Percentiles rank a stretch among this genome's conserved stretches.
phyloP scores from a whole-genome alignment of 2,329 filamentous ascomycete species.

The Ceratocystis colombiana region DNA sequence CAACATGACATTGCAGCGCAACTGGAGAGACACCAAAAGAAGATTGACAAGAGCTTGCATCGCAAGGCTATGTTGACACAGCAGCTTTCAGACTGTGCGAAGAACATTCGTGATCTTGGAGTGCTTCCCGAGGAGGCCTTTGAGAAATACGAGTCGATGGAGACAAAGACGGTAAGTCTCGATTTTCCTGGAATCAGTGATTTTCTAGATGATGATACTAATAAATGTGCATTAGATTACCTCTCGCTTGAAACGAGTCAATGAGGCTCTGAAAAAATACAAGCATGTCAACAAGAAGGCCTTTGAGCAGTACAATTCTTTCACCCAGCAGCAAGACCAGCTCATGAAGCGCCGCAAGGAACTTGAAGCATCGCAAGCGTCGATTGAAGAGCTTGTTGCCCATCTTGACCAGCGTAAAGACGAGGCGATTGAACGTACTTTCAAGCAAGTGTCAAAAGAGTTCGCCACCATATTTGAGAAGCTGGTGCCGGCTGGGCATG shows the following conservation, averaged over 20 bases:
- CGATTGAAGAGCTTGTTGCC: constrained; percentile 84
- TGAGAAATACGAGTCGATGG: constrained; percentile 76
- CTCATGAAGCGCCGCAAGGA: constrained; percentile 76
- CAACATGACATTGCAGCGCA: constrained; percentile 65
- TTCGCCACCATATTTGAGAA: constrained; percentile 91
- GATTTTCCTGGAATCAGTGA: not conserved
- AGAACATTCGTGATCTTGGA: constrained; percentile 85
- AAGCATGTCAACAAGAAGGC: constrained; percentile 99
- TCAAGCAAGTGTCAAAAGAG: constrained; percentile 92
- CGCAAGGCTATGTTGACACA: constrained; percentile 71
- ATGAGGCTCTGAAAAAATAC: constrained; percentile 89
- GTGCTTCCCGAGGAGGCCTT: constrained; percentile 91
- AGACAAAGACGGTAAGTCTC: constrained; percentile 57
- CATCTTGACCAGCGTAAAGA: constrained; percentile 93
- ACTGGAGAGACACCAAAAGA: constrained; percentile 79
- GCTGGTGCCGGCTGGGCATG: constrained; percentile 86
- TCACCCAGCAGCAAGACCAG: constrained; percentile 82
- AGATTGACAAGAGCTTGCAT: constrained; percentile 83
- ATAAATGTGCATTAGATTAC: constrained; percentile 39
- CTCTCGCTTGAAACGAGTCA: constrained; percentile 75
- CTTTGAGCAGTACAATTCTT: constrained; percentile 97
- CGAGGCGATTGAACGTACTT: constrained; percentile 94
- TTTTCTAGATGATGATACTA: not conserved
- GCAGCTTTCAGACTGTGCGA: constrained; percentile 68
- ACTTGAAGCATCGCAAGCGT: constrained; percentile 72